Evolutionary conservation across 257 asterid genomes (phyloP), one percentile per base, ranked within the genome.

Genomic region (Henckelia pumila): DNA sequence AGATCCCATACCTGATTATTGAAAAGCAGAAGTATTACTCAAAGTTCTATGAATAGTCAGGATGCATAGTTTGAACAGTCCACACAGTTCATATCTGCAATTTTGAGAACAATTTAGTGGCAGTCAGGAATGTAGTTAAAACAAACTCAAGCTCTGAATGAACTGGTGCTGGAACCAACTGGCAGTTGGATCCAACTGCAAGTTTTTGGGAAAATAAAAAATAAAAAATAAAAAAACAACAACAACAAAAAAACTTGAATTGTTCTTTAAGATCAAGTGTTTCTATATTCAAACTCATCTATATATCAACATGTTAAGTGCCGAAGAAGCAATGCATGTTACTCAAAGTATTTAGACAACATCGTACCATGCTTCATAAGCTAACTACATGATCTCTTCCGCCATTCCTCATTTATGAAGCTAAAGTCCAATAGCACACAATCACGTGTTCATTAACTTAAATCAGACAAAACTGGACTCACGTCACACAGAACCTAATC

Each of bases 1-100:
- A 94, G 93, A 87, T 92, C 98, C 97, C 97, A 90, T 23, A 90
- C 97, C 97, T 90, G 81, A 70, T 57, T 22, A 21, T 11, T 23
- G 8, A 59, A 29, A n/a, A 56, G 8, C 8, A 47, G 7, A 5
- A 17, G 0, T 17, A 47, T 47, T 6, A 47, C 7, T 47, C 55
- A 47, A 16, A 47, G 55, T 47, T 47, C 21, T 47, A 17, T 47
- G 55, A 17, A 47, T 16, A 47, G 55, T 47, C 20, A 16, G 20
- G 17, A 47, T 47, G 55, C 1, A 17, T 47, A 47, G 2, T 17
- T 47, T 47, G 20, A 47, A 47, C 21, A 47, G 17, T 47, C 55
- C 55, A 47, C 21, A 8, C 17, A 16, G 19, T 47, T 5, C 55
- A 5, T 17, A 47, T 47, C n/a, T 40, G 7, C 19, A 4, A 47